A percentile compares a stretch with the other conserved stretches of the same genome.
phyloP scores from a whole-genome alignment of 306 rosid genomes.

The Myrica gale region DNA sequence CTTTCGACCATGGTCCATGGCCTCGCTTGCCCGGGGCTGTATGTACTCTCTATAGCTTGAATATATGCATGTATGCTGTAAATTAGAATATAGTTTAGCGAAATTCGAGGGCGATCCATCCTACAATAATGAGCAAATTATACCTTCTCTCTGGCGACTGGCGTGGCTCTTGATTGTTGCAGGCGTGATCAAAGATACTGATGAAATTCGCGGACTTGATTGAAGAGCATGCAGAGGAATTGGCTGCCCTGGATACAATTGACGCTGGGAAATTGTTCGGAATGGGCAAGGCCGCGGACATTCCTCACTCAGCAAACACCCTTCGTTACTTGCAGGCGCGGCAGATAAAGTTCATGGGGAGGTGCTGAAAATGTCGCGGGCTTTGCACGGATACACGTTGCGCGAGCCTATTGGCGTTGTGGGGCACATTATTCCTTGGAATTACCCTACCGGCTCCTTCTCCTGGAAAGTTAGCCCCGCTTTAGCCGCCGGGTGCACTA shows the following conservation, averaged over 20 bases:
- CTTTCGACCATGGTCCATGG: constrained; percentile 89
- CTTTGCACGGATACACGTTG: constrained; percentile 64
- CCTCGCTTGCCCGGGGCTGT: constrained; percentile 72
- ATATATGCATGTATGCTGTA: no score
- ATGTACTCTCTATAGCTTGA: constrained; percentile 24
- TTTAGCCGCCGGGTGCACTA: constrained; percentile 88
- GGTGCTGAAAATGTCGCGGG: constrained; percentile 46
- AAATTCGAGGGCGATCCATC: no score
- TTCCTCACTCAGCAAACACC: constrained; percentile 40
- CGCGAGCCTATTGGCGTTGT: constrained; percentile 81
- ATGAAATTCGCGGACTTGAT: constrained; percentile 65
- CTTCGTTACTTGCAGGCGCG: constrained; percentile 82
- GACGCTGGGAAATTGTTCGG: constrained; percentile 63
- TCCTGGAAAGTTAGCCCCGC: constrained; percentile 58
- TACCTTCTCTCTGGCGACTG: no score
- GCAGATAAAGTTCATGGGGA: constrained; percentile 88
- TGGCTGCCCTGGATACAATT: constrained; percentile 68
- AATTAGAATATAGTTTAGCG: no score
- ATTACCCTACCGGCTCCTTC: constrained; percentile 57
- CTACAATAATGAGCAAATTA: no score
- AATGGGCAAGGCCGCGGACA: constrained; percentile 39
- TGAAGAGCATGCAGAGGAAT: constrained; percentile 53
- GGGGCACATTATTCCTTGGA: constrained; percentile 89
- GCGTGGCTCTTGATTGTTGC: background rate
- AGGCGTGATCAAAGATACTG: constrained; percentile 65